Base-by-base conservation (phyloP, 495 filamentous ascomycete genomes). In the Penicillium dipodomyicola region DNA sequence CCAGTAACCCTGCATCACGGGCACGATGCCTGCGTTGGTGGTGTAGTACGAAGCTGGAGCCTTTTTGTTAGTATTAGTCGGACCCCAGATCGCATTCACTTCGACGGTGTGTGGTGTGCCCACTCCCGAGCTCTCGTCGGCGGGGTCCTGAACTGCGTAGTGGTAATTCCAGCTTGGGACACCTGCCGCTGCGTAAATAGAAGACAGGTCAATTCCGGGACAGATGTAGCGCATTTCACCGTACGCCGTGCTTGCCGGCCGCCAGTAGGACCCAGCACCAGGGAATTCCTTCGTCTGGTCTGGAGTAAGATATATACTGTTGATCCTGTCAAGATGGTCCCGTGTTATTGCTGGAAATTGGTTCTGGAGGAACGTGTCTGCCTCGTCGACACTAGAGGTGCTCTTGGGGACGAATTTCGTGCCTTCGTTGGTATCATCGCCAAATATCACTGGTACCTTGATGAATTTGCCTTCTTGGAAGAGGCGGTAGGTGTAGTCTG, bases 211-310 rank as follows among this genome's bases (percentile, higher is more conserved):
- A 20, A 88, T 73, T 1, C 80, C 80, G 0, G 87, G 87, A 53
- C 88, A 92, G 62, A 77, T 86, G 70, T 91, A 91, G n/a, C 87
- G 81, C 55, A 89, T 77, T 60, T 91, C 85, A 22, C 87, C 87
- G 62, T 90, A 92, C 4, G 82, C 82, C 39, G 80, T 75, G 54
- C 79, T 77, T 14, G 79, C 73, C n/a, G 84, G 80, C 0, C 77
- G 74, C 82, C 84, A 88, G 70, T 82, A 86, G 19, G 72, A 65
- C 1, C 77, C 77, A 2, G 69, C 56, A 30, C 70, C 63, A 0
- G 75, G 82, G 63, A 77, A 85, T 56, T 35, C 54, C 5, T 64
- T 58, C 3, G 67, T 71, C 30, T 74, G 62, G 58, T 76, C 64
- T 37, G 60, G 49, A 52, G 69, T 67, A 32, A 87, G 81, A 70